Percentiles rank a stretch among this genome's conserved stretches.
Evolutionary conservation across 257 asterid genomes (phyloP).

Genomic region (Verbena officinalis): DNA sequence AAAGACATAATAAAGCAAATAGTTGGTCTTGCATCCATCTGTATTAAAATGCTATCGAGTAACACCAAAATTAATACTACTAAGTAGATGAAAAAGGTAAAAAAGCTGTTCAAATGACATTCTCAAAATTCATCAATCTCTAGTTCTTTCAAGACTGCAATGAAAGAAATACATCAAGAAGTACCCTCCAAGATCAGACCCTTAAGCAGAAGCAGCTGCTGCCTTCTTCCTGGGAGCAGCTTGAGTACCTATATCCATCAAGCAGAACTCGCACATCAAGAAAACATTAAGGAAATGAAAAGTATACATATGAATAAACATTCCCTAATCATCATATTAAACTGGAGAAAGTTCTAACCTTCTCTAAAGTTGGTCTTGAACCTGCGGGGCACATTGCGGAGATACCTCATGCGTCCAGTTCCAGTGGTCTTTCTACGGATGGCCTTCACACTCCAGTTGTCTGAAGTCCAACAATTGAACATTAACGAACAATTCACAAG

Average conservation of each 20-base stretch:
- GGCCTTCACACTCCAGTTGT: conserved; percentile 87
- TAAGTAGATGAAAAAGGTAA: neutral
- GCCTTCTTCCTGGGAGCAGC: conserved; percentile 84
- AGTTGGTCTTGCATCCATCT: conserved; percentile 21
- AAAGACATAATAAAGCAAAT: neutral
- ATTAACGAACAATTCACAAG: neutral
- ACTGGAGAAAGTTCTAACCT: conserved; percentile 35
- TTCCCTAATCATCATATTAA: neutral
- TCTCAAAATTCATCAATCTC: conserved; percentile 27
- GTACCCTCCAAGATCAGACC: conserved; percentile 24
- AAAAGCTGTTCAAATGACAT: conserved; percentile 9
- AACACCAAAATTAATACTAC: conserved; percentile 22
- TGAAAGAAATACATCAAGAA: conserved; percentile 24
- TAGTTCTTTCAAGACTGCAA: conserved; percentile 26
- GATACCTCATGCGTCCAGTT: conserved; percentile 86
- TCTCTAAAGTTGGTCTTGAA: conserved; percentile 86
- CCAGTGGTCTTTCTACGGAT: conserved; percentile 86
- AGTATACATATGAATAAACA: neutral
- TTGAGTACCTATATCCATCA: conserved; percentile 48
- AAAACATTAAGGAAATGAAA: neutral
- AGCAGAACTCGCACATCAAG: conserved; percentile 15
- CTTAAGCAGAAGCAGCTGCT: conserved; percentile 58
- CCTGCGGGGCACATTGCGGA: conserved; percentile 70
- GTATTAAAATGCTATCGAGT: neutral
- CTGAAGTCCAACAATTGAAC: conserved; percentile 11